Percentiles rank a stretch among this genome's conserved stretches.
These are phyloP conservation scores for Tuber umbilicatum DNA, from an alignment of 495 filamentous ascomycete genomes.

Conservation along the genomic window DNA sequence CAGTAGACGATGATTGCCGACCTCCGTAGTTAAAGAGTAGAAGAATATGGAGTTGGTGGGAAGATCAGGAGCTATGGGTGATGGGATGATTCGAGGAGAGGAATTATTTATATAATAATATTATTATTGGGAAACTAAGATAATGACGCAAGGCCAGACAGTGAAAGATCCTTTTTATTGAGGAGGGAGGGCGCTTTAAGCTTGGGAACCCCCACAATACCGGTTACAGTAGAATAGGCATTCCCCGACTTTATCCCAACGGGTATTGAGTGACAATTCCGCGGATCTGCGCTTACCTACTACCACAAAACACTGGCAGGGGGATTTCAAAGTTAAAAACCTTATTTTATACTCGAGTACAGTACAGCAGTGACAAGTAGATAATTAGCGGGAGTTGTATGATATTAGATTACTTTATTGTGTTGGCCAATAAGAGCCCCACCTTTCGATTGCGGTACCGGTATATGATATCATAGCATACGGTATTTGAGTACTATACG, in stretches of 20 bases:
- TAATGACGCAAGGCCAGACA: slow-evolving; percentile 34
- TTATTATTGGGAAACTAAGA: slow-evolving; percentile 21
- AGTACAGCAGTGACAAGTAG: too few species aligned
- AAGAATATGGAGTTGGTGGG: background rate
- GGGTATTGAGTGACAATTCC: background rate
- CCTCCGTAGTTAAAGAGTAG: background rate
- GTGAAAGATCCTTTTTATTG: background rate
- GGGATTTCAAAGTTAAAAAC: too few species aligned
- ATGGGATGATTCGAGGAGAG: slow-evolving; percentile 3
- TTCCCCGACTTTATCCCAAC: background rate
- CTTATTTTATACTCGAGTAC: too few species aligned
- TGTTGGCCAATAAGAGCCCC: too few species aligned
- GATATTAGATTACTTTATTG: too few species aligned
- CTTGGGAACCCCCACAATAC: background rate
- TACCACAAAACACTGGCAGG: background rate
- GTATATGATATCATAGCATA: too few species aligned
- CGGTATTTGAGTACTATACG: too few species aligned
- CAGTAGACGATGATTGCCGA: background rate
- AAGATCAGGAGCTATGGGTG: slow-evolving; percentile 5
- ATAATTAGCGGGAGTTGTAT: too few species aligned
- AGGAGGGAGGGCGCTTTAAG: background rate
- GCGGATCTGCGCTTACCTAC: background rate
- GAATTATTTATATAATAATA: slow-evolving; percentile 27
- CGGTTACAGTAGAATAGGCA: background rate
- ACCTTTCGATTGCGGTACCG: too few species aligned